phyloP scores from a whole-genome alignment of 1,139 yeast species.

The Arxiozyma bovina region DNA sequence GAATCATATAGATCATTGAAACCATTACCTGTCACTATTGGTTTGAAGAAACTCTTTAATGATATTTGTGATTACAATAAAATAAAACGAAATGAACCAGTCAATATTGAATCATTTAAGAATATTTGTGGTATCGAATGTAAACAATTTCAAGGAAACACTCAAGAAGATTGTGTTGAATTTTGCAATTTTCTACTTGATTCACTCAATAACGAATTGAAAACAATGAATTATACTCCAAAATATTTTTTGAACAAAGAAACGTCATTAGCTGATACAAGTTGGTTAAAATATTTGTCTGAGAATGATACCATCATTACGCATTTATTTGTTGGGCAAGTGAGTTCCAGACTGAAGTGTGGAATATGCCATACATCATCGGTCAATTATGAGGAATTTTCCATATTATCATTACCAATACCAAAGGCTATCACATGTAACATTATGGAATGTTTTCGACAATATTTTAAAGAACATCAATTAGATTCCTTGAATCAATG shows the following conservation, averaged over 20 bases:
- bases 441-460: slow-evolving; percentile 58
- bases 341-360: slow-evolving; percentile 67
- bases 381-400: slow-evolving; percentile 74
- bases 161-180: slow-evolving; percentile 92
- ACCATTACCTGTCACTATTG: slow-evolving; percentile 42
- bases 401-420: slow-evolving; percentile 64
- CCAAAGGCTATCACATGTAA: slow-evolving; percentile 55
- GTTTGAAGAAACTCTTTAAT: slow-evolving; percentile 56
- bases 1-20: neutral
- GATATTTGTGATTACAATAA: slow-evolving; percentile 40
- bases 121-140: slow-evolving; percentile 55
- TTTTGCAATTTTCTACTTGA: slow-evolving; percentile 78
- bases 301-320: slow-evolving; percentile 76
- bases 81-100: neutral
- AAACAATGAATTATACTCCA: slow-evolving; percentile 33
- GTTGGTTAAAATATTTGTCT: slow-evolving; percentile 82
- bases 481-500: slow-evolving; percentile 76
- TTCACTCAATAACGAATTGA: slow-evolving; percentile 77
- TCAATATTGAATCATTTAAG: slow-evolving; percentile 38
- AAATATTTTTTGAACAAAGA: neutral
- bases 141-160: slow-evolving; percentile 54
- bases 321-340: slow-evolving; percentile 83
- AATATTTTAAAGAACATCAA: slow-evolving; percentile 56
- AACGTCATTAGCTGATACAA: slow-evolving; percentile 46
- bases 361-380: slow-evolving; percentile 66